Base-by-base conservation (phyloP, 2,329 filamentous ascomycete genomes). In the Ascochyta rabiei region DNA sequence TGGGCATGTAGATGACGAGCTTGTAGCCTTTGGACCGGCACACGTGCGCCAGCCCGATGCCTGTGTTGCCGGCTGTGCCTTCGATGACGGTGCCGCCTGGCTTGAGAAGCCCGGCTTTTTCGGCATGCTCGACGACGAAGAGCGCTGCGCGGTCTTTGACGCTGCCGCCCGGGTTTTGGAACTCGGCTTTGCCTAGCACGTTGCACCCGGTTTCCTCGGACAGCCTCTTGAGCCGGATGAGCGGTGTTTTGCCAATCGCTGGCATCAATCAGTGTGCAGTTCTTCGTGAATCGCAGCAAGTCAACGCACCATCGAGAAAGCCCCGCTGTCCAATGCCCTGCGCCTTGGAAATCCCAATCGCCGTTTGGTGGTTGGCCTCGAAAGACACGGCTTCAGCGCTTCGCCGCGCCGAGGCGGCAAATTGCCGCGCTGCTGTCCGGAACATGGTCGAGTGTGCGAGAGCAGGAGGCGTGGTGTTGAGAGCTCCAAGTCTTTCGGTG, bases 1-100 rank as follows among this genome's bases (percentile, higher is more conserved):
- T 90, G 68, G 95, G 95, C 95, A 99, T 98, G 86, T 98, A 99
- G 74, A 99, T 99, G 72, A 98, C 93, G 45, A 96, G 87, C 74
- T 89, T 89, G 83, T 99, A 98, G 35, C 93, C 95, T 68, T 89
- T 89, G 33, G 89, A 90, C 57, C 93, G 86, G 80, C 95, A 98
- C 52, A 99, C 95, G 79, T 98, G 95, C 18, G 95, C 95, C 38
- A 99, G 89, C 1, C 95, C 95, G 75, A 99, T 99, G 62, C 95
- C 95, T 26, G 95, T 99, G 82, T 98, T 99, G 48, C 95, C 95
- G 0, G 95, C 95, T 5, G 95, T 99, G 59, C 95, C 95, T 79
- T 99, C 95, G 54, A 99, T 89, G 12, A 99, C 93, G 18, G 95
- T 98, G 58, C 95, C 95, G 48, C 93, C 93, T 0, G 93, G 86